Base-by-base conservation (phyloP, 306 rosid species). In the Quercus rubra region DNA sequence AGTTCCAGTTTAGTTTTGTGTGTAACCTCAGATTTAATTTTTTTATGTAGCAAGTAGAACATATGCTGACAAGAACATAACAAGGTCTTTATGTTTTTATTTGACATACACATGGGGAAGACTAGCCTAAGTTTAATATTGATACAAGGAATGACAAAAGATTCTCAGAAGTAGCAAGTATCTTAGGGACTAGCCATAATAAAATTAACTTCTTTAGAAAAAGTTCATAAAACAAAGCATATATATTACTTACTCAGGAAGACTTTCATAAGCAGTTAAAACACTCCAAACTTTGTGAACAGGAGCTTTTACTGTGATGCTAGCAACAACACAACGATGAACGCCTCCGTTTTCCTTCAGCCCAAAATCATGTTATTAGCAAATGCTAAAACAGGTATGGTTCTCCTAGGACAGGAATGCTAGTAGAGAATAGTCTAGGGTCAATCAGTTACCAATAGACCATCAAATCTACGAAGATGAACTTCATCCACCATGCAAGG, bases 311-410 rank as follows among this genome's bases (percentile, higher is more conserved):
- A 95, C 98, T 31, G 99, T 95, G 81, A 95, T 92, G 88, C 97
- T 92, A 67, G 99, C 99, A 54, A 91, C 90, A 69, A 95, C 99
- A 75, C 94, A 85, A 25, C 99, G 99, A 90, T 95, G 99, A 59
- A 92, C 98, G 4, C 98, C 99, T 83, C 99, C 99, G 75, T 95
- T 91, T 92, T 95, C 97, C 99, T 95, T 95, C 86, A 86, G 67
- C 70, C 80, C 73, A 85, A 83, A 86, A 80, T 51, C 15, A 83
- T 74, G 76, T 78, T 46, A 67, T 72, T 75, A 56, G 83, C 62
- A 81, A 77, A 19, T 70, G 30, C 28, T 52, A 75, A 49, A 52
- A 78, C 49, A 72, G 77, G 52, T 78, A 55, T 52, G 62, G 77
- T 25, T 31, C 66, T 73, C 69, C 69, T 25, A 27, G 28, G 71